Evolutionary conservation across 2,329 filamentous ascomycete species (phyloP).

Genomic region (Meredithiella fracta): DNA sequence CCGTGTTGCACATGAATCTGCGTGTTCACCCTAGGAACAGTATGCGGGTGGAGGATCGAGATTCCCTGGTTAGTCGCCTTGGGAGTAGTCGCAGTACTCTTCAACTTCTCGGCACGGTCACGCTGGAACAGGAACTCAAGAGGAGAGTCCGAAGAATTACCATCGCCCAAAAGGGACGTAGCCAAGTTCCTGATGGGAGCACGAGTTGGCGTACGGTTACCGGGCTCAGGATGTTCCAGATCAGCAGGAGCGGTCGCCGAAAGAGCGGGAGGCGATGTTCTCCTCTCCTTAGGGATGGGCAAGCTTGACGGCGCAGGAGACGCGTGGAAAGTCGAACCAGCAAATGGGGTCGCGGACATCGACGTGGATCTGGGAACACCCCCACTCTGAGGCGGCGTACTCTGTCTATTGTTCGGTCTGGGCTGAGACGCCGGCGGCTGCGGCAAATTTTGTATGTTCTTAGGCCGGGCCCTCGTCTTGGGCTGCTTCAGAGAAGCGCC

Average conservation of each 20-base stretch:
- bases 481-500: conserved; percentile 13
- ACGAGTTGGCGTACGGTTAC: conserved; percentile 6
- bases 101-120: conserved; percentile 60
- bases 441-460: conserved; percentile 23
- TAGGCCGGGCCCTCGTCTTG: conserved; percentile 16
- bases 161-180: neutral
- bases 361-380: conserved; percentile 7
- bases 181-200: neutral
- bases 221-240: neutral
- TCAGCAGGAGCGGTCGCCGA: conserved; percentile 23
- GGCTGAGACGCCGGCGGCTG: conserved; percentile 28
- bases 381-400: conserved; percentile 12
- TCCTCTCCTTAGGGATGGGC: conserved; percentile 60
- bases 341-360: conserved; percentile 46
- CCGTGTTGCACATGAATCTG: no score
- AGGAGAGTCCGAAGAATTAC: conserved; percentile 45
- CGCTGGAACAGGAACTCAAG: conserved; percentile 84
- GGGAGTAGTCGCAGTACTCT: conserved; percentile 17
- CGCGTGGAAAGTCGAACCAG: conserved; percentile 85
- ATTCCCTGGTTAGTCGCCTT: neutral
- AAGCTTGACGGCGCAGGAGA: conserved; percentile 82
- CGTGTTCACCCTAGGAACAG: conserved; percentile 6
- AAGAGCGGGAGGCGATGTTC: neutral
- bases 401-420: conserved; percentile 22
- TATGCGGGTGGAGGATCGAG: conserved; percentile 3